Evolutionary conservation across 495 filamentous ascomycete species (phyloP), one percentile per base, ranked within the genome.

Genomic region (Aspergillus bertholletiae): DNA sequence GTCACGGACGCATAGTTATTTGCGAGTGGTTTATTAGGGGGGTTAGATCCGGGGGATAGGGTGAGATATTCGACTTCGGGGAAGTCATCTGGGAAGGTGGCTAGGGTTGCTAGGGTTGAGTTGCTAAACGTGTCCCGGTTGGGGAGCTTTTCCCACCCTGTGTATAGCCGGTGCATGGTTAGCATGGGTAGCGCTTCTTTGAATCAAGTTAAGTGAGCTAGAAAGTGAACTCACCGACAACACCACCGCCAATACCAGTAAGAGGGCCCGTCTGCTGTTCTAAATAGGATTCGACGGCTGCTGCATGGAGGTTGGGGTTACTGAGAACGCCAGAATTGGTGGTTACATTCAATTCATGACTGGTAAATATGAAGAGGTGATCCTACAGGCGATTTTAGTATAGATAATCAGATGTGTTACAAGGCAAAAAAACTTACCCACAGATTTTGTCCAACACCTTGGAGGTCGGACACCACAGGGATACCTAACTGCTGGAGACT

Each of bases 371-470:
- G n/a, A n/a, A n/a, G n/a, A n/a, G n/a, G n/a, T n/a, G n/a, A n/a
- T n/a, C n/a, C n/a, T n/a, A n/a, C n/a, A n/a, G n/a, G n/a, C n/a
- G n/a, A n/a, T n/a, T n/a, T n/a, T n/a, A n/a, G 27, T 9, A 28
- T 13, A 39, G 5, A 6, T 6, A 5, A 39, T 15, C 34, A 39
- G 34, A 6, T 17, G 34, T 8, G 7, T 4, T 39, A 17, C 62
- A 13, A 64, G 62, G 43, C 62, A 58, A 27, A 65, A 30, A 32
- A 76, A 72, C 41, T 77, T 28, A 28, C 71, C 49, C 61, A 56
- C 68, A 79, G 55, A 35, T 69, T 68, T 62, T 80, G 73, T 5
- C 78, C 78, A 11, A 80, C 78, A 39, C 79, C 73, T 0, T 72
- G 66, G 12, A 59, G 60, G 46, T 78, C 59, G 1, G 60, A 56